Evolutionary conservation across 2,329 filamentous ascomycete species (phyloP).

Genomic region (Arthrobotrys musiformis): DNA sequence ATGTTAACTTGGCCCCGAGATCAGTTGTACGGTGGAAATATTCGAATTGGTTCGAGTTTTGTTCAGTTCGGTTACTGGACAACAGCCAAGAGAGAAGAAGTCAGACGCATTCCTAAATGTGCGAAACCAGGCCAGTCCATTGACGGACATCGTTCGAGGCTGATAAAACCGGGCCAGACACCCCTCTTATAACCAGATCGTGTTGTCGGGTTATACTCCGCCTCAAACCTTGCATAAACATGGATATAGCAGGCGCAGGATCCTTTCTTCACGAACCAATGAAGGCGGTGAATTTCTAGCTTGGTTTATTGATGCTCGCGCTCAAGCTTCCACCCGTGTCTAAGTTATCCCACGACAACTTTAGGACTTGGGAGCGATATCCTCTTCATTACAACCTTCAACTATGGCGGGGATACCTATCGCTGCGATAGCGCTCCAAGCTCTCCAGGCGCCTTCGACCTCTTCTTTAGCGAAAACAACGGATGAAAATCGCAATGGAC

Average conservation of each 20-base stretch:
- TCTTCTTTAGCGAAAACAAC: conserved; percentile 49
- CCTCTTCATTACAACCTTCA: neutral
- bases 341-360: no score
- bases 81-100: no score
- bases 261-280: neutral
- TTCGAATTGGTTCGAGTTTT: no score
- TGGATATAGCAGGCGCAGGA: neutral
- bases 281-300: neutral
- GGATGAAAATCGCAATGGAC: conserved; percentile 50
- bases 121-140: no score
- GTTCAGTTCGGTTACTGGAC: no score
- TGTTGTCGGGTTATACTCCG: conserved; percentile 20
- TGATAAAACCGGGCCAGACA: neutral
- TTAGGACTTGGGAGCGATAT: neutral
- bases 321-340: no score
- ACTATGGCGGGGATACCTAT: conserved; percentile 2
- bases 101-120: no score
- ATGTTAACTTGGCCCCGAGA: no score
- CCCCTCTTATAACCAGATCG: neutral
- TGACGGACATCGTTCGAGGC: no score
- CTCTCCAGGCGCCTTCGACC: neutral
- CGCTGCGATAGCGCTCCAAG: neutral
- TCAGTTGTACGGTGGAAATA: no score
- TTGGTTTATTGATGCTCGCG: no score
- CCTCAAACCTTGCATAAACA: conserved; percentile 22